A percentile compares a stretch with the other conserved stretches of the same genome.
Evolutionary conservation across 2,329 filamentous ascomycete genomes (phyloP).

Genomic region (Claviceps purpurea): DNA sequence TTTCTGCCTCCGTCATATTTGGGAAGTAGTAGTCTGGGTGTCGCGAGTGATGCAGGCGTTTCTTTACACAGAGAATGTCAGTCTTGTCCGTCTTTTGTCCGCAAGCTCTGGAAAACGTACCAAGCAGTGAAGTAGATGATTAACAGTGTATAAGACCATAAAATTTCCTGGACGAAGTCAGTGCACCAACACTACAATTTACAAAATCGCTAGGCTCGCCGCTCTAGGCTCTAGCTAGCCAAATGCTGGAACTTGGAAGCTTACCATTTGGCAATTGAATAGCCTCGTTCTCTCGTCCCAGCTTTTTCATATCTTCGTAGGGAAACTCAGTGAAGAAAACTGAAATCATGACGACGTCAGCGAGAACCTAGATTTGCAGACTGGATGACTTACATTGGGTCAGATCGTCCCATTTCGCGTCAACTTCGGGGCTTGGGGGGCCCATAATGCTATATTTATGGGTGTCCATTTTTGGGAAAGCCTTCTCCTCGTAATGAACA

Average conservation of each 20-base stretch:
- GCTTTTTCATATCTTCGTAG: background rate
- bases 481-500: background rate
- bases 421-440: background rate
- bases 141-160: background rate
- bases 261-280: slow-evolving; percentile 1
- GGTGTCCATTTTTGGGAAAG: background rate
- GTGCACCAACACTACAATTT: background rate
- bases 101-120: background rate
- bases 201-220: no score
- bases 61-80: background rate
- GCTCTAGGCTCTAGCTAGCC: no score
- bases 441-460: background rate
- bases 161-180: background rate
- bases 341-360: background rate
- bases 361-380: background rate
- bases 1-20: background rate
- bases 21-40: background rate
- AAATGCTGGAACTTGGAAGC: background rate
- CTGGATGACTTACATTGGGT: background rate
- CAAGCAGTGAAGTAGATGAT: slow-evolving; percentile 1
- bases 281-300: background rate
- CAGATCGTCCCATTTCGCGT: background rate
- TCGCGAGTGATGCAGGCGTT: background rate
- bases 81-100: background rate
- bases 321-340: slow-evolving; percentile 1